Percentiles rank a stretch among this genome's conserved stretches.
Evolutionary conservation across 2,329 filamentous ascomycete species (phyloP).

Genomic region (Trichoderma aggressivum): DNA sequence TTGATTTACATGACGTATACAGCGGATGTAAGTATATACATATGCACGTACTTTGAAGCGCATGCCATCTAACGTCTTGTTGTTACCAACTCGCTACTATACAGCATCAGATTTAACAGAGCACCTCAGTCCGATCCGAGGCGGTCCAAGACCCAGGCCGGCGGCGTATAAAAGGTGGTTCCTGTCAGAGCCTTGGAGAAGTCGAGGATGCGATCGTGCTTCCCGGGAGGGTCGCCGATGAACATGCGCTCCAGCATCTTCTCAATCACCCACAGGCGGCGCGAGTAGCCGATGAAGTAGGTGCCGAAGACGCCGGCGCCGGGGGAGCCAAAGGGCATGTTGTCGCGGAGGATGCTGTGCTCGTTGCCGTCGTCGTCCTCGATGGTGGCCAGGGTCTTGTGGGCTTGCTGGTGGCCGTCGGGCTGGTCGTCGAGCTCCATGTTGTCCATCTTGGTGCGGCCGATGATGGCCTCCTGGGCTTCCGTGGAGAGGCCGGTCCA

Average conservation of each 20-base stretch:
- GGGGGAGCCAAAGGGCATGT: constrained; percentile 59
- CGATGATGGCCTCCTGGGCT: constrained; percentile 54
- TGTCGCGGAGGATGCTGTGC: constrained; percentile 53
- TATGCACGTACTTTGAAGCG: neutral
- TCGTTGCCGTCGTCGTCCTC: constrained; percentile 49
- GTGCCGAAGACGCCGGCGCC: constrained; percentile 51
- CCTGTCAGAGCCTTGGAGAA: constrained; percentile 53
- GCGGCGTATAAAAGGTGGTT: constrained; percentile 51
- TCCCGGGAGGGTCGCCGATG: constrained; percentile 48
- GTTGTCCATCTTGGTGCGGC: constrained; percentile 56
- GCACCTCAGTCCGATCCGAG: constrained; percentile 7
- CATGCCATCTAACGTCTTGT: neutral
- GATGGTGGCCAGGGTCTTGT: constrained; percentile 55
- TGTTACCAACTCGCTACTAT: neutral
- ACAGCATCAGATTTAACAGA: neutral
- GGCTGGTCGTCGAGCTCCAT: constrained; percentile 53
- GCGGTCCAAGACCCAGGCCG: constrained; percentile 11
- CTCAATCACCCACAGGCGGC: constrained; percentile 54
- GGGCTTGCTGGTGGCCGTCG: constrained; percentile 48
- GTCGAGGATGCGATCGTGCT: constrained; percentile 55
- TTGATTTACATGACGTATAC: neutral
- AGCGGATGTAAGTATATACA: neutral
- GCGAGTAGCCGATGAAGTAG: constrained; percentile 56
- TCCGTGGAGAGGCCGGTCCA: constrained; percentile 49
- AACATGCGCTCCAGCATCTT: constrained; percentile 59